phyloP scores from a whole-genome alignment of 1,284 basidiomycete species.

The Vanrija sp. region DNA sequence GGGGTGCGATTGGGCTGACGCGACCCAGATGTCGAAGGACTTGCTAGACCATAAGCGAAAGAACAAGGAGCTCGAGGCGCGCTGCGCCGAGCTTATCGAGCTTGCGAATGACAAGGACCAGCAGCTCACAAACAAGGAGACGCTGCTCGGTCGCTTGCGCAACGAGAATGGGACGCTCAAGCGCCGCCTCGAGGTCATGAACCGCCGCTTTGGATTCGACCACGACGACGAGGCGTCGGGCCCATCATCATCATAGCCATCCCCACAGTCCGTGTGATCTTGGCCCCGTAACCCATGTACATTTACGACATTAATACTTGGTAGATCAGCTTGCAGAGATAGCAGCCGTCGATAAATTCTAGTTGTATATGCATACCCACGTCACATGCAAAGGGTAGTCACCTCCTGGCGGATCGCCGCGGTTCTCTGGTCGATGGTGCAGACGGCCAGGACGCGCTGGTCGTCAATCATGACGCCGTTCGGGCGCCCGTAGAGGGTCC shows the following conservation, averaged over 20 bases:
- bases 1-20: neutral
- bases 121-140: neutral
- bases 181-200: neutral
- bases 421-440: neutral
- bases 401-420: constrained; percentile 24
- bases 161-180: neutral
- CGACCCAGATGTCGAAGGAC: neutral
- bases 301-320: neutral
- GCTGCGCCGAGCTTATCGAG: neutral
- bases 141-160: neutral
- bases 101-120: neutral
- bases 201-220: neutral
- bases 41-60: no score
- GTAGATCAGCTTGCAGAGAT: neutral
- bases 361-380: constrained; percentile 1
- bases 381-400: constrained; percentile 37
- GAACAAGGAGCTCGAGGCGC: no score
- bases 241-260: no score
- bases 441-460: constrained; percentile 36
- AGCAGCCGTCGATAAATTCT: neutral
- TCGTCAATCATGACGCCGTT: constrained; percentile 48
- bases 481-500: constrained; percentile 19
- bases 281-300: no score
- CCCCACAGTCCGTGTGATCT: no score
- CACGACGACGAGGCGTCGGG: neutral